Evolutionary conservation across 2,329 filamentous ascomycete species (phyloP).

Genomic region (Malbranchea cinnamomea): DNA sequence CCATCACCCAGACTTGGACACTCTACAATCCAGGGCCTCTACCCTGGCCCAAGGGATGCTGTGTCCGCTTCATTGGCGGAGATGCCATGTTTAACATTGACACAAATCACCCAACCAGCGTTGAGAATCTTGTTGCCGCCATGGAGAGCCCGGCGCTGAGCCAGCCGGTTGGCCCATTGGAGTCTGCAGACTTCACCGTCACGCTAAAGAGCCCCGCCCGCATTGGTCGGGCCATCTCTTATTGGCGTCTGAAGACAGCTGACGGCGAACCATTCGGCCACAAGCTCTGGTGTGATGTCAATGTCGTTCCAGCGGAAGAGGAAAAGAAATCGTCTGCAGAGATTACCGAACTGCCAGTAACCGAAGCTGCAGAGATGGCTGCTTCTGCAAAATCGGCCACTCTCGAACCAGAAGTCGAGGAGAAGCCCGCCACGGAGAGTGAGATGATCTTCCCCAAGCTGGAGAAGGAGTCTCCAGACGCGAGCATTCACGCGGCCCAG

Average conservation of each 20-base stretch:
- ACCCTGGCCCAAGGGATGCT: constrained; percentile 78
- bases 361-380: constrained; percentile 11
- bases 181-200: constrained; percentile 69
- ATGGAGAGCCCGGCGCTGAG: constrained; percentile 69
- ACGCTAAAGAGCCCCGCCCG: constrained; percentile 66
- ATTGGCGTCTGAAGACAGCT: constrained; percentile 82
- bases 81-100: constrained; percentile 94
- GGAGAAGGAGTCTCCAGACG: constrained; percentile 77
- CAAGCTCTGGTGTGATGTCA: constrained; percentile 87
- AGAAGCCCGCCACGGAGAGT: constrained; percentile 33
- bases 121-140: constrained; percentile 59
- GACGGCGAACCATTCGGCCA: constrained; percentile 78
- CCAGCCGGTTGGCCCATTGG: constrained; percentile 53
- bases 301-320: constrained; percentile 32
- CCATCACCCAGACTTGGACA: constrained; percentile 84
- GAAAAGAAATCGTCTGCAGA: not conserved
- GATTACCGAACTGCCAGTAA: constrained; percentile 9
- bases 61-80: constrained; percentile 79
- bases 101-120: constrained; percentile 60
- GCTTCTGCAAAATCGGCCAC: constrained; percentile 9
- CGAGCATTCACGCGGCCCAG: constrained; percentile 54
- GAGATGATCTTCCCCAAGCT: constrained; percentile 95
- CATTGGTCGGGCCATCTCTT: constrained; percentile 71
- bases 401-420: constrained; percentile 10
- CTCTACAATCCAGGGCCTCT: constrained; percentile 68